Conservation (phyloP, 495 filamentous ascomycete species). For the Penicillium argentinense region DNA sequence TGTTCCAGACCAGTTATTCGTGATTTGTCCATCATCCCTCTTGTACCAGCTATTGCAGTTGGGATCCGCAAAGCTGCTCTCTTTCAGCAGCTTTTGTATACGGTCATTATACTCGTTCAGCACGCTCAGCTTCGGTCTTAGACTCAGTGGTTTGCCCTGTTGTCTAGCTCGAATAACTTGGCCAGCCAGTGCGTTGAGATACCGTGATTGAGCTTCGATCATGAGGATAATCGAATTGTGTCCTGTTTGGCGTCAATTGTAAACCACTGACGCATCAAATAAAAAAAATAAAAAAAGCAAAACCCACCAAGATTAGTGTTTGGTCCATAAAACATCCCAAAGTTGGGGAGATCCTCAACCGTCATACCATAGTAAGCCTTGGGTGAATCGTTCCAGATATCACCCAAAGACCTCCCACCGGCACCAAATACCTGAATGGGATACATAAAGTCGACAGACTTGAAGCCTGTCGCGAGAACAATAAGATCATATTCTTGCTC, state of each 20-base stretch:
- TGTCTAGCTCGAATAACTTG: conserved; percentile 37
- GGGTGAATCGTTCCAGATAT: conserved; percentile 51
- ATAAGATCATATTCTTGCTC: conserved; percentile 52
- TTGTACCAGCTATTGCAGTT: conserved; percentile 60
- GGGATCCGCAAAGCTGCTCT: conserved; percentile 51
- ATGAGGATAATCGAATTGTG: conserved; percentile 59
- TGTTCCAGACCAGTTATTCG: conserved; percentile 56
- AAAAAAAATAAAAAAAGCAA: not conserved
- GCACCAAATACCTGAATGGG: conserved; percentile 52
- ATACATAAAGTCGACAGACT: conserved; percentile 53
- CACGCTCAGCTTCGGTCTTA: conserved; percentile 36
- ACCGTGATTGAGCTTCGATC: conserved; percentile 58
- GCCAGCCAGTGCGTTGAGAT: conserved; percentile 47
- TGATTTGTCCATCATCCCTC: conserved; percentile 50
- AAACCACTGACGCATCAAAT: too few species aligned
- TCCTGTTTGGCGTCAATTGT: too few species aligned
- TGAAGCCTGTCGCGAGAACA: conserved; percentile 56
- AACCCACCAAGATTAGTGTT: conserved; percentile 54
- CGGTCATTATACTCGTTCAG: conserved; percentile 45
- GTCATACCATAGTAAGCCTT: conserved; percentile 47
- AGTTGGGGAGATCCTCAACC: conserved; percentile 54
- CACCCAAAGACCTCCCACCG: conserved; percentile 37
- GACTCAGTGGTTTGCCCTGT: conserved; percentile 34
- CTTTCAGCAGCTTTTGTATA: conserved; percentile 43
- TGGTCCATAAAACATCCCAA: conserved; percentile 58